These are phyloP conservation scores for Marsdenia floribunda DNA, from an alignment of 257 asterid species.

Conservation along the genomic window DNA sequence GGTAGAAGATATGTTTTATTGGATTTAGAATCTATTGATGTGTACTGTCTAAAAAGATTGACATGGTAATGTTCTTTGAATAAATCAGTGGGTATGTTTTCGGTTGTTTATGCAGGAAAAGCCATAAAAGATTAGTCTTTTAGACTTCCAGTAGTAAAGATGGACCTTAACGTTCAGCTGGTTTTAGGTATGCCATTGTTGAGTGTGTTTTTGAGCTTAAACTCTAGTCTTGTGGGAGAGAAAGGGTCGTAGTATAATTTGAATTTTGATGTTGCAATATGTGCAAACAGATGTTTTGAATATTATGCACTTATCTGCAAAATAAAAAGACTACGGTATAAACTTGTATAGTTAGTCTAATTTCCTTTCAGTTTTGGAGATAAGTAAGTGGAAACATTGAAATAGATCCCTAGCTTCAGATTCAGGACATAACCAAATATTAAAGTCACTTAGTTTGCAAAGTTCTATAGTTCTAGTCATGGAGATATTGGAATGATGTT, in stretches of 20 bases:
- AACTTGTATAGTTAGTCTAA: too few species aligned
- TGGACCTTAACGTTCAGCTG: too few species aligned
- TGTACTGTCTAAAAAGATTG: too few species aligned
- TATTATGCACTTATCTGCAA: too few species aligned
- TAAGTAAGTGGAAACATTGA: background rate
- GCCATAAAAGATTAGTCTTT: background rate
- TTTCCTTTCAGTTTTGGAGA: background rate
- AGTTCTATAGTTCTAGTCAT: background rate
- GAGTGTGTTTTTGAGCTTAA: background rate
- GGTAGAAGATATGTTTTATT: too few species aligned
- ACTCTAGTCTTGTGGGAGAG: too few species aligned
- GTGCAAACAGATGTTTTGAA: too few species aligned
- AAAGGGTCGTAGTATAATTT: too few species aligned
- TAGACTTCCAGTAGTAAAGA: too few species aligned
- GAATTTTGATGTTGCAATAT: too few species aligned
- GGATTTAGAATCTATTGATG: too few species aligned
- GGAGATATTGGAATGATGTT: background rate
- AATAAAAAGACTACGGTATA: too few species aligned
- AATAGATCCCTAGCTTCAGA: background rate
- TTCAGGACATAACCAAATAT: background rate
- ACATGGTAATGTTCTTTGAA: background rate
- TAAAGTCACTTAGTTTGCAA: background rate
- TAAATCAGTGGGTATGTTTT: background rate
- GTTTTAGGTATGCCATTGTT: background rate
- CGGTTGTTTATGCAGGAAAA: background rate